A percentile compares a stretch with the other conserved stretches of the same genome.
Evolutionary conservation across 805 yeast genomes (phyloP).

Genomic region (Metschnikowia dekortorum): DNA sequence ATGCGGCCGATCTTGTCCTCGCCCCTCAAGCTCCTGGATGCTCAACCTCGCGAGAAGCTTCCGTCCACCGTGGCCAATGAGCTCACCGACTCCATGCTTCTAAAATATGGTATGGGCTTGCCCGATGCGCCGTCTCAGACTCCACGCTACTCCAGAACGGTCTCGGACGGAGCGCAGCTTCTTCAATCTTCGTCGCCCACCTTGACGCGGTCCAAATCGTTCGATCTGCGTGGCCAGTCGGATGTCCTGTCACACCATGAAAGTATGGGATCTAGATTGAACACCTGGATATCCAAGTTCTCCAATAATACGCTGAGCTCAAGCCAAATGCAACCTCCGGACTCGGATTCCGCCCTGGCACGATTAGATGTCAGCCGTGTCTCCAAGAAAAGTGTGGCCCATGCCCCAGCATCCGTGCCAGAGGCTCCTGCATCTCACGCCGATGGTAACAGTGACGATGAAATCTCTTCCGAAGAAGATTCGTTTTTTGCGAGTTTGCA

Average conservation of each 20-base stretch:
- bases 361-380: background rate
- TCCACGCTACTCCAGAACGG: slow-evolving; percentile 32
- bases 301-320: slow-evolving; percentile 8
- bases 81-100: slow-evolving; percentile 34
- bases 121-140: slow-evolving; percentile 28
- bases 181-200: slow-evolving; percentile 26
- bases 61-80: slow-evolving; percentile 25
- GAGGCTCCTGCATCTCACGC: background rate
- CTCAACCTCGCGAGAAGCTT: slow-evolving; percentile 5
- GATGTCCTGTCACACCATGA: background rate
- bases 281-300: slow-evolving; percentile 31
- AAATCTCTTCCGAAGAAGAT: slow-evolving; percentile 27
- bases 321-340: background rate
- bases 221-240: slow-evolving; percentile 18
- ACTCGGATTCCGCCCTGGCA: background rate
- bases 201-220: slow-evolving; percentile 35
- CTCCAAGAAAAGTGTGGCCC: background rate
- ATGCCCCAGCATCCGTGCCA: background rate
- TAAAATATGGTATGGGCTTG: slow-evolving; percentile 40
- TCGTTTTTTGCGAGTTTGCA: slow-evolving; percentile 13
- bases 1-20: slow-evolving; percentile 34
- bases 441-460: slow-evolving; percentile 3
- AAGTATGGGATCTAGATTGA: slow-evolving; percentile 17
- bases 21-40: slow-evolving; percentile 30
- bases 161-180: slow-evolving; percentile 24